These are phyloP conservation scores for Ophiognomonia clavigignenti-juglandacearum DNA, from an alignment of 2,329 filamentous ascomycete species.

Conservation along the genomic window DNA sequence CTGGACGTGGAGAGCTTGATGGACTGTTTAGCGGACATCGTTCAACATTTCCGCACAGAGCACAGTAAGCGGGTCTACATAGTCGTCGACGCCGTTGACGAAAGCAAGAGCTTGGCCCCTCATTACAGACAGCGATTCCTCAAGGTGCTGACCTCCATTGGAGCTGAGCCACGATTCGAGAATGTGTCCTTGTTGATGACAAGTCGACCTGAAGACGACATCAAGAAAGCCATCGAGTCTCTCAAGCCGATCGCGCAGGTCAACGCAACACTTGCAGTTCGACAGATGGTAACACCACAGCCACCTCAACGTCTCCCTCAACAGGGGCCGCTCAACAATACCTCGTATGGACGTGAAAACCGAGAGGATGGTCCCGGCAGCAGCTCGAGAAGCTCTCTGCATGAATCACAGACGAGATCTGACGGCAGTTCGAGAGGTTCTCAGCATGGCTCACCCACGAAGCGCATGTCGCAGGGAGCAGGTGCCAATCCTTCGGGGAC, in stretches of 20 bases:
- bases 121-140: background rate
- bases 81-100: constrained; percentile 7
- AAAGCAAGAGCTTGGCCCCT: constrained; percentile 1
- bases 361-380: too few relatives aligned
- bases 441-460: too few relatives aligned
- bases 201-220: background rate
- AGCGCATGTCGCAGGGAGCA: too few relatives aligned
- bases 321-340: too few relatives aligned
- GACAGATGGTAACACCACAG: too few relatives aligned
- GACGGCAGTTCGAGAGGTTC: too few relatives aligned
- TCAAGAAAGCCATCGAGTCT: background rate
- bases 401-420: too few relatives aligned
- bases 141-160: constrained; percentile 1
- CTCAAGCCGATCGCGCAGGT: background rate
- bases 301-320: too few relatives aligned
- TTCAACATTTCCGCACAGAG: background rate
- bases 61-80: constrained; percentile 1
- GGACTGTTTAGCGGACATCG: background rate
- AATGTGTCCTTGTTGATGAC: constrained; percentile 4
- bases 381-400: too few relatives aligned
- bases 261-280: background rate
- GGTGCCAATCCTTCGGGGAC: too few relatives aligned
- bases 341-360: too few relatives aligned
- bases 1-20: background rate
- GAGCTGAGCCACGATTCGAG: background rate